These are phyloP conservation scores for Tetragonia tetragonoides DNA, from an alignment of 148 eudicot genomes.

Conservation along the genomic window DNA sequence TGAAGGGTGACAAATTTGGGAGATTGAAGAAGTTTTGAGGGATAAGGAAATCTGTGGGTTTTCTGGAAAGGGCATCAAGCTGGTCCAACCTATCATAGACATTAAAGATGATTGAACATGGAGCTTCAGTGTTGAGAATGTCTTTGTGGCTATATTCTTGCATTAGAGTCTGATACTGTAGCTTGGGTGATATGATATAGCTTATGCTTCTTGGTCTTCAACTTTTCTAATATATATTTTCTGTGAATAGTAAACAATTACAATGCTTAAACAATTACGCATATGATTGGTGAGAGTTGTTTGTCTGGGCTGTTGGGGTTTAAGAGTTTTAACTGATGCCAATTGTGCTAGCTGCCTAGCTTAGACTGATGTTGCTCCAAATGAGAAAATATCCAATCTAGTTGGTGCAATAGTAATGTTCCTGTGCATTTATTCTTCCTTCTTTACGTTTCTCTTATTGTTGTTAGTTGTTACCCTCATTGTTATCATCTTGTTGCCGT, in stretches of 20 bases:
- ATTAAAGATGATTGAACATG: neutral
- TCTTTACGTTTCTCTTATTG: neutral
- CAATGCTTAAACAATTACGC: neutral
- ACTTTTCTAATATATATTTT: neutral
- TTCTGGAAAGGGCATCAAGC: neutral
- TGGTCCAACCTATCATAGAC: neutral
- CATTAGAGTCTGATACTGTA: too few species aligned
- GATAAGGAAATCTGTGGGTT: neutral
- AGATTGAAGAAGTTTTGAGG: neutral
- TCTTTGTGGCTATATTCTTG: too few species aligned
- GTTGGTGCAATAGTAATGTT: neutral
- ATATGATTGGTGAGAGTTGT: neutral
- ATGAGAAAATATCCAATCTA: neutral
- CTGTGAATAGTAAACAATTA: neutral
- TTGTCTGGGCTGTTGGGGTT: neutral
- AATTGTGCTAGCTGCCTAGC: too few species aligned
- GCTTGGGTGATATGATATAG: neutral
- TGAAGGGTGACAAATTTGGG: neutral
- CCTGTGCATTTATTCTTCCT: neutral
- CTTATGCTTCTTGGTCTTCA: neutral
- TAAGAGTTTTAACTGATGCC: neutral
- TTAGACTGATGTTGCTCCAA: neutral
- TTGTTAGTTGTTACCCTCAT: neutral
- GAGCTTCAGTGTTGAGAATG: neutral
- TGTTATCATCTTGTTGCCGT: neutral